These are phyloP conservation scores for Chiua virens DNA, from an alignment of 768 basidiomycete genomes.

Conservation along the genomic window DNA sequence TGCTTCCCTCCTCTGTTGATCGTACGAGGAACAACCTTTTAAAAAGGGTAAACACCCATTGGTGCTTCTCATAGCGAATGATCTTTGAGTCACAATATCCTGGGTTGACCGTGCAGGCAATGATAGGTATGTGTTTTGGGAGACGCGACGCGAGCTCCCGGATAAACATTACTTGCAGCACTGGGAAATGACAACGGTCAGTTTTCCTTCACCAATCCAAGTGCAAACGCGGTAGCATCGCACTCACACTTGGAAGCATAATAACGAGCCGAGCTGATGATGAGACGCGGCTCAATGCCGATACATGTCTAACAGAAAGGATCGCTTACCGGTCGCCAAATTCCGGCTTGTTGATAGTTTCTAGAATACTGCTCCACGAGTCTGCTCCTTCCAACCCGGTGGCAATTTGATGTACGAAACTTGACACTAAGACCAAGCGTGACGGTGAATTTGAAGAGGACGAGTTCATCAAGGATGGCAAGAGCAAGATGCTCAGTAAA, in stretches of 20 bases:
- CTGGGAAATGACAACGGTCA: slow-evolving; percentile 13
- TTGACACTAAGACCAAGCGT: slow-evolving; percentile 32
- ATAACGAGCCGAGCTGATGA: slow-evolving; percentile 18
- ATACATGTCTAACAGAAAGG: neutral
- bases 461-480: slow-evolving; percentile 33
- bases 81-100: slow-evolving; percentile 36
- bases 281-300: neutral
- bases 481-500: slow-evolving; percentile 32
- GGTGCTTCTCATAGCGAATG: slow-evolving; percentile 7
- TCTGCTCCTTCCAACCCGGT: slow-evolving; percentile 1
- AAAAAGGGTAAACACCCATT: slow-evolving; percentile 1
- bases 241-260: slow-evolving; percentile 26
- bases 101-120: slow-evolving; percentile 18
- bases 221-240: neutral
- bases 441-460: slow-evolving; percentile 22
- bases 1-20: slow-evolving; percentile 35
- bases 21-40: slow-evolving; percentile 20
- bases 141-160: slow-evolving; percentile 34
- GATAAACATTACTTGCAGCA: slow-evolving; percentile 33
- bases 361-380: slow-evolving; percentile 20
- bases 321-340: slow-evolving; percentile 22
- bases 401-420: slow-evolving; percentile 25
- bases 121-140: slow-evolving; percentile 17
- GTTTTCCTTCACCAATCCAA: neutral
- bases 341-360: slow-evolving; percentile 20